Base-by-base conservation (phyloP, 2,329 filamentous ascomycete species). In the Myrmaecium sp. region DNA sequence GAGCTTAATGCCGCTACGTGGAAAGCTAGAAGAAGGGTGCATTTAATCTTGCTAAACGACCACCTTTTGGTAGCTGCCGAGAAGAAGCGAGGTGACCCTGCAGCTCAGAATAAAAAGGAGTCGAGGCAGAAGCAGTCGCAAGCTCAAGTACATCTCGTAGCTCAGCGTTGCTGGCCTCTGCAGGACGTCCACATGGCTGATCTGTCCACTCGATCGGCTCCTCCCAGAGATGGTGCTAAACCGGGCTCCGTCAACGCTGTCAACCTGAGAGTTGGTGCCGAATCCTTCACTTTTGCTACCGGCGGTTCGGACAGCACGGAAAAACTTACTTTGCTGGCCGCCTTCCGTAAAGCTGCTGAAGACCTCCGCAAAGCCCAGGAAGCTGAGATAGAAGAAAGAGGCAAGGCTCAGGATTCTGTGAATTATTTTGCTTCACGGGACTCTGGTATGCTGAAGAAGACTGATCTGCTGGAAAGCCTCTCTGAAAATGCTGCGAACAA, bases 1-100 rank as follows among this genome's bases (percentile, higher is more conserved):
- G 86, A 98, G 55, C 62, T 98, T 33, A 91, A 98, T 53, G 91
- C 89, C 36, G 89, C 89, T 7, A 98, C 89, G 0, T 95, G 92
- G 73, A 94, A 93, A 52, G 81, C 86, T 4, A 66, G 79, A 36
- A 66, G 89, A 21, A 74, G 83, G 15, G 84, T 95, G 50, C 81
- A 92, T 45, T 72, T 98, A 33, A 84, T 95, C 32, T 54, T 98
- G 31, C 63, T 98, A 3, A 98, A 95, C 46, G 89, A 98, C 44
- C 84, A 98, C 51, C 60, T 98, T 2, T 66, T 98, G 13, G 68
- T 98, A 26, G 89, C 89, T 4, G 82, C 80, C 14, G 94, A 94
- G 58, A 93, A 94, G 60, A 82, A 86, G 42, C 81, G 84, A 41
- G 62, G 74, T 3, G 84, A 94, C 35, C 72, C 67, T 12, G 43